These are phyloP conservation scores for Phytophthora kernoviae DNA, from an alignment of 352 stramenopile genomes.

Conservation along the genomic window DNA sequence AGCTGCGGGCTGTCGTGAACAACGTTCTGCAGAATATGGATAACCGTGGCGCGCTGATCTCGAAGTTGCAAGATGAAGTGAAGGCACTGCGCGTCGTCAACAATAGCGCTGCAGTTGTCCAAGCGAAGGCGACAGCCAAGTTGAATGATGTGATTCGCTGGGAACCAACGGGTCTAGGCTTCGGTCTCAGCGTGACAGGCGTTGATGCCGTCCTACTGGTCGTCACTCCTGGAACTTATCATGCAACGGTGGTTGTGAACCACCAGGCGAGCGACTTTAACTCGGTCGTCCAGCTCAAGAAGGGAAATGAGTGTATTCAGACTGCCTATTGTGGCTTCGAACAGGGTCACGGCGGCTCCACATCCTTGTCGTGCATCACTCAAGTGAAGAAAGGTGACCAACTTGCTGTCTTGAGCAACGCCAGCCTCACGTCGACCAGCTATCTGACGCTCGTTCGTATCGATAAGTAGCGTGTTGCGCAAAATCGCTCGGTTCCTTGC, in stretches of 20 bases:
- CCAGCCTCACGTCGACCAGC: background rate
- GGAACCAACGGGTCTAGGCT: background rate
- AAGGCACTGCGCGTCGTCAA: background rate
- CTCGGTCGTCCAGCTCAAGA: slow-evolving; percentile 10
- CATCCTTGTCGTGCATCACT: background rate
- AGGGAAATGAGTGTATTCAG: slow-evolving; percentile 14
- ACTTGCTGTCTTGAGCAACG: too few relatives aligned
- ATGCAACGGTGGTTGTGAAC: slow-evolving; percentile 15
- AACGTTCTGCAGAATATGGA: background rate
- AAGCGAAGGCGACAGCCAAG: background rate
- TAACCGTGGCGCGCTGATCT: background rate
- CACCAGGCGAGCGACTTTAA: background rate
- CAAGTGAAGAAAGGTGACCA: background rate
- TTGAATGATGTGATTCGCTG: slow-evolving; percentile 7
- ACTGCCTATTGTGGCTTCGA: slow-evolving; percentile 1
- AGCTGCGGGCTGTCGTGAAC: background rate
- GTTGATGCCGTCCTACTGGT: background rate
- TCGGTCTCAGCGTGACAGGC: background rate
- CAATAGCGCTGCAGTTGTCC: background rate
- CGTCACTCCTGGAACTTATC: slow-evolving; percentile 4
- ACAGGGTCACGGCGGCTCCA: slow-evolving; percentile 2
- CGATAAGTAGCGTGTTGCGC: background rate
- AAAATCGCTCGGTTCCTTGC: too few relatives aligned
- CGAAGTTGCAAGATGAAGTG: background rate
- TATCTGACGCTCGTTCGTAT: background rate